phyloP scores from a whole-genome alignment of 140 eudicot species.

The Ambrosia hybrid region DNA sequence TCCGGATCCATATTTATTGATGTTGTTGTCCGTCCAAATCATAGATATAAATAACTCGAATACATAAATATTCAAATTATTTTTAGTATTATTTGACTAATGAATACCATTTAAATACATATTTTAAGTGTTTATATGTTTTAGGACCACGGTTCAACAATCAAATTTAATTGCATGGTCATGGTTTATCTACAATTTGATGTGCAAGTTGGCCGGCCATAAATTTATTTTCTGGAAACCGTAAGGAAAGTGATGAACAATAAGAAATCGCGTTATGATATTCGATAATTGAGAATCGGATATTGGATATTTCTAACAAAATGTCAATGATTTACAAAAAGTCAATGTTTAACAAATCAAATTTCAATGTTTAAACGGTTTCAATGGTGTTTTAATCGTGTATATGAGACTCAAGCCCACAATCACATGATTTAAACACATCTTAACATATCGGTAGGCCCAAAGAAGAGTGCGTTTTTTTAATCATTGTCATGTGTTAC shows the following conservation, averaged over 20 bases:
- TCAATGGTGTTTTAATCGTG: not conserved
- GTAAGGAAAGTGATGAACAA: constrained; percentile 26
- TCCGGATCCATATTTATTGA: not conserved
- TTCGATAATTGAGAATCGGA: not conserved
- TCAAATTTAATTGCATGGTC: constrained; percentile 4
- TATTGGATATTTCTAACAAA: not conserved
- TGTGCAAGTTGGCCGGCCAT: constrained; percentile 24
- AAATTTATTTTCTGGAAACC: constrained; percentile 17
- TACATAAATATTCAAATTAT: not conserved
- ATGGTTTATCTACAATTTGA: constrained; percentile 11
- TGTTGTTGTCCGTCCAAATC: not conserved
- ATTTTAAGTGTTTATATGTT: not conserved
- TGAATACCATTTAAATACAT: not conserved
- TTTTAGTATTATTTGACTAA: no score
- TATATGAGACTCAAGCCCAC: not conserved
- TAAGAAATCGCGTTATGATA: not conserved
- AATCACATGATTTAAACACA: not conserved
- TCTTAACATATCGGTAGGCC: not conserved
- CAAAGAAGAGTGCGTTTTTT: no score
- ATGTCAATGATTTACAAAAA: constrained; percentile 8
- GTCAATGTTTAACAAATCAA: constrained; percentile 3
- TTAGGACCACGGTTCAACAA: constrained; percentile 27
- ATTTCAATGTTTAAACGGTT: not conserved
- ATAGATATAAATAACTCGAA: not conserved
- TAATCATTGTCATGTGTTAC: constrained; percentile 17